Conservation (phyloP, 2,329 filamentous ascomycete species). For the Ceratocystis cubensis region DNA sequence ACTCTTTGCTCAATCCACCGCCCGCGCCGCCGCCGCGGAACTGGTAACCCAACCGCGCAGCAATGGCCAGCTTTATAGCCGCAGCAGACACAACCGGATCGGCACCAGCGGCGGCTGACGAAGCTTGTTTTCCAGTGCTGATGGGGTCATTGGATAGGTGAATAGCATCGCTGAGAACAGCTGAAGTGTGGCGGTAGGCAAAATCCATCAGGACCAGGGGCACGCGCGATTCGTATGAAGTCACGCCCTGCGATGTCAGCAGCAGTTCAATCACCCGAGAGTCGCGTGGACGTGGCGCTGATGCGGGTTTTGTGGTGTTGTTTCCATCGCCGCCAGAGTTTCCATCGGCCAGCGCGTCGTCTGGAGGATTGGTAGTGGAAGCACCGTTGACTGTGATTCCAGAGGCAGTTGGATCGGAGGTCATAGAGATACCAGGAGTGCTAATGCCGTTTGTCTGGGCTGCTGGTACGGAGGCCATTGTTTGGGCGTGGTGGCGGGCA, state of each 20-base stretch:
- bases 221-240: constrained; percentile 68
- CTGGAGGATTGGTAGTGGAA: constrained; percentile 17
- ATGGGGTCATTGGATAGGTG: constrained; percentile 59
- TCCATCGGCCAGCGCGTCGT: background rate
- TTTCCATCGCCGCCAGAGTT: constrained; percentile 18
- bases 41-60: constrained; percentile 53
- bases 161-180: constrained; percentile 57
- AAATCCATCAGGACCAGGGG: constrained; percentile 76
- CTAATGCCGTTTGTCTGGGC: constrained; percentile 43
- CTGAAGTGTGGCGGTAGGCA: constrained; percentile 67
- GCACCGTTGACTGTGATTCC: constrained; percentile 23
- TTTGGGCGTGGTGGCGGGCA: background rate
- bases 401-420: background rate
- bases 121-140: constrained; percentile 39
- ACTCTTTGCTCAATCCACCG: constrained; percentile 56
- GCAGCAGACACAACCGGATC: constrained; percentile 51
- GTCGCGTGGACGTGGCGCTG: constrained; percentile 56
- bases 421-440: constrained; percentile 29
- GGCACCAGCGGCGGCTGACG: constrained; percentile 34
- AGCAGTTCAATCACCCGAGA: constrained; percentile 68
- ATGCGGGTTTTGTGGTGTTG: constrained; percentile 28
- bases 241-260: constrained; percentile 65
- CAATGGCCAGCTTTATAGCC: constrained; percentile 61
- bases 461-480: constrained; percentile 18
- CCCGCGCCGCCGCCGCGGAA: constrained; percentile 46